Percentiles rank a stretch among this genome's conserved stretches.
phyloP scores from a whole-genome alignment of 306 rosid species.

The Spatholobus suberectus region DNA sequence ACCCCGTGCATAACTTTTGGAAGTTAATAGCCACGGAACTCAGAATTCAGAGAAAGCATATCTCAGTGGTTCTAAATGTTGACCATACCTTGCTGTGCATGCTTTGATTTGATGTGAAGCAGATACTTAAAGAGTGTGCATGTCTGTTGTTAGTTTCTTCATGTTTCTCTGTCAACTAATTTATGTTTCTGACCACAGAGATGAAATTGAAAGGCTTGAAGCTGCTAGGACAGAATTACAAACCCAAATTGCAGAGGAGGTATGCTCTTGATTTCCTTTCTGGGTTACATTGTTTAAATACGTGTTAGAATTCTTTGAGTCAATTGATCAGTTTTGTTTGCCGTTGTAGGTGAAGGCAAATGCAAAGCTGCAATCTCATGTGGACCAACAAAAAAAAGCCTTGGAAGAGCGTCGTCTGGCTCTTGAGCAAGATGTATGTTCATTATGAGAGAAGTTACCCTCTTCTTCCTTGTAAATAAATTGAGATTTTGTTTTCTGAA shows the following conservation, averaged over 20 bases:
- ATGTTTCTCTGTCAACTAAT: slow-evolving; percentile 39
- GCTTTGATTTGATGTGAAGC: slow-evolving; percentile 16
- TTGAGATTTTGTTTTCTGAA: slow-evolving; percentile 29
- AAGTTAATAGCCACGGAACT: slow-evolving; percentile 10
- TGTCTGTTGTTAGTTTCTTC: slow-evolving; percentile 36
- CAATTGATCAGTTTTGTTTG: slow-evolving; percentile 26
- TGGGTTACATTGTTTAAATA: slow-evolving; percentile 3
- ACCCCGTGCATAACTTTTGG: slow-evolving; percentile 1
- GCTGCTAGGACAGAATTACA: slow-evolving; percentile 65
- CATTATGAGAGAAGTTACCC: slow-evolving; percentile 29
- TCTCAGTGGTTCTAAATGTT: slow-evolving; percentile 12
- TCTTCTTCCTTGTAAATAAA: slow-evolving; percentile 27
- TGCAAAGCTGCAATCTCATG: slow-evolving; percentile 57
- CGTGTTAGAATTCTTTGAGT: slow-evolving; percentile 37
- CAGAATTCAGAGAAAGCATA: neutral
- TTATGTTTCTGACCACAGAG: slow-evolving; percentile 56
- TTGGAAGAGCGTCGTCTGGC: slow-evolving; percentile 72
- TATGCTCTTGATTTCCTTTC: slow-evolving; percentile 44
- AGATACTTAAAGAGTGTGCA: neutral
- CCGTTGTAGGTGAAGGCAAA: slow-evolving; percentile 67
- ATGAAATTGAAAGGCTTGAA: slow-evolving; percentile 73
- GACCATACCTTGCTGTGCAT: neutral
- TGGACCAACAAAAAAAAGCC: slow-evolving; percentile 61
- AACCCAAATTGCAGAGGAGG: slow-evolving; percentile 69
- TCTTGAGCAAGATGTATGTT: slow-evolving; percentile 85